Evolutionary conservation across 2,329 filamentous ascomycete species (phyloP).

Genomic region (Malbranchea cinnamomea): DNA sequence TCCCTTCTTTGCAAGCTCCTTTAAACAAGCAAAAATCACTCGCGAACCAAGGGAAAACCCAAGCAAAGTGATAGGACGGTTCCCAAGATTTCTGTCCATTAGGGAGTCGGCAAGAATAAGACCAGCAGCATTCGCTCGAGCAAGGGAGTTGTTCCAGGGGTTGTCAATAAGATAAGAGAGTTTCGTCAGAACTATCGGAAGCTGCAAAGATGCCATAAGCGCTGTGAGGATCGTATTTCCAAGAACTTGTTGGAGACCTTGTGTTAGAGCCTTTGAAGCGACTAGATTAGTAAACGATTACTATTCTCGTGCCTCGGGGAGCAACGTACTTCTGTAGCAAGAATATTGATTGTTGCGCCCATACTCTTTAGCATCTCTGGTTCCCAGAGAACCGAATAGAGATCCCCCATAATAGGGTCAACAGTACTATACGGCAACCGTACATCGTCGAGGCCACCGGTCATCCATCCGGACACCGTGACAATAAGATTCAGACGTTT

Average conservation of each 20-base stretch:
- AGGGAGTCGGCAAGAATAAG: slow-evolving; percentile 89
- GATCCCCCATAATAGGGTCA: slow-evolving; percentile 93
- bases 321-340: slow-evolving; percentile 72
- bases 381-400: slow-evolving; percentile 95
- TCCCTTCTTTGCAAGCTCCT: slow-evolving; percentile 70
- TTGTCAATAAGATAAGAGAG: slow-evolving; percentile 95
- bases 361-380: slow-evolving; percentile 96
- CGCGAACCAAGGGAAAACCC: slow-evolving; percentile 87
- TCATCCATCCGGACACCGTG: slow-evolving; percentile 96
- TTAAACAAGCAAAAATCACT: slow-evolving; percentile 82
- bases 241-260: slow-evolving; percentile 88
- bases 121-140: slow-evolving; percentile 74
- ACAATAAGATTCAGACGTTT: slow-evolving; percentile 93
- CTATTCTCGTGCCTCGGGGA: neutral
- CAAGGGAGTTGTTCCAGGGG: slow-evolving; percentile 92
- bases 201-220: slow-evolving; percentile 80
- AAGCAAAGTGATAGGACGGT: slow-evolving; percentile 79
- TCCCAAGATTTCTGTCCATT: slow-evolving; percentile 79
- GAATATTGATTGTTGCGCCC: slow-evolving; percentile 96
- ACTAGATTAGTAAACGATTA: slow-evolving; percentile 14
- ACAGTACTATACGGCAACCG: slow-evolving; percentile 91
- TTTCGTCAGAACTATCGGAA: slow-evolving; percentile 88
- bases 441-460: slow-evolving; percentile 91
- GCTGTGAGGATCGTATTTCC: slow-evolving; percentile 77
- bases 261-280: slow-evolving; percentile 62